phyloP scores from a whole-genome alignment of 768 basidiomycete genomes.

The Trametes cingulata region DNA sequence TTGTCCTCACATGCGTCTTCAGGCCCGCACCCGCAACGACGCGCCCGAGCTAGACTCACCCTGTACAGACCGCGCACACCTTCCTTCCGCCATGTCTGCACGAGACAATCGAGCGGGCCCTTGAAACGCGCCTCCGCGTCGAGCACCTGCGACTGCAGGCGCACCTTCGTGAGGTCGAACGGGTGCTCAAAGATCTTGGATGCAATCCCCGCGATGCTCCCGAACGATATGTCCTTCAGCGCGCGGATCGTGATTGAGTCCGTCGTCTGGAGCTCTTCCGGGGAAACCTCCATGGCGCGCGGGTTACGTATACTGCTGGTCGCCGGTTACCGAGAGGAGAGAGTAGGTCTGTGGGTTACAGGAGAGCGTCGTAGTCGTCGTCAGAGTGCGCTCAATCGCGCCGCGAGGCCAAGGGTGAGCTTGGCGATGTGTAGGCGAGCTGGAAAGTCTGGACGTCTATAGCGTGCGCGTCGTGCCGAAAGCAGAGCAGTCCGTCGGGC shows the following conservation, averaged over 20 bases:
- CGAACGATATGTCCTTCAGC: constrained; percentile 28
- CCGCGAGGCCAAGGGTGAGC: too few relatives aligned
- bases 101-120: constrained; percentile 87
- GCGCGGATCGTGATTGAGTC: constrained; percentile 26
- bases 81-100: constrained; percentile 77
- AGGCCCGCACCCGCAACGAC: background rate
- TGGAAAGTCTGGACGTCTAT: too few relatives aligned
- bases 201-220: constrained; percentile 72
- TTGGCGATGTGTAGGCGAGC: too few relatives aligned
- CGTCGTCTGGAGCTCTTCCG: constrained; percentile 14
- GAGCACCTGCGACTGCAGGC: constrained; percentile 88
- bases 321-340: too few relatives aligned
- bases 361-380: too few relatives aligned
- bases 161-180: constrained; percentile 93
- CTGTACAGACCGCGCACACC: constrained; percentile 86
- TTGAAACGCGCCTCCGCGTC: constrained; percentile 69
- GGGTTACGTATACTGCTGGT: too few relatives aligned
- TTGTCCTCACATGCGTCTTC: background rate
- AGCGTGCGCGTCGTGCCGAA: too few relatives aligned
- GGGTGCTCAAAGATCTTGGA: constrained; percentile 93
- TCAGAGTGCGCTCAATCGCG: too few relatives aligned
- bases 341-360: too few relatives aligned
- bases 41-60: too few relatives aligned
- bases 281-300: constrained; percentile 10
- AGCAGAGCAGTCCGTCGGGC: too few relatives aligned